Base-by-base conservation (phyloP, 2,329 filamentous ascomycete genomes). In the Alternaria ventricosa region DNA sequence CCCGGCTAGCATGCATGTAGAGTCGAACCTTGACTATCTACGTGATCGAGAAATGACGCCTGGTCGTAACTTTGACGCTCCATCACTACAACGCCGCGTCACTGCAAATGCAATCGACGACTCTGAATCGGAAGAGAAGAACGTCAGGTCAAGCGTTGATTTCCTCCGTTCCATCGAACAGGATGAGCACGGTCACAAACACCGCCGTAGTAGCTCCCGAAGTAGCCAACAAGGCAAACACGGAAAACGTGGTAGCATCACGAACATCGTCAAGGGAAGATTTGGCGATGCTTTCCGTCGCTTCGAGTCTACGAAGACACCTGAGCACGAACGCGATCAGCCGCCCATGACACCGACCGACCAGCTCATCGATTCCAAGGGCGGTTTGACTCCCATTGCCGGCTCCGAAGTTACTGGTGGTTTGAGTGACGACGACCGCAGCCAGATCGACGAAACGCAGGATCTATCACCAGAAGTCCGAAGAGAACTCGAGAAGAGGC, bases 281-380 rank as follows among this genome's bases (percentile, higher is more conserved):
- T 97, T 98, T 78, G 93, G 94, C 1, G 94, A 97, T 73, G 94
- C 95, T 4, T 97, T 98, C 82, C 93, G 95, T 75, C 88, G 92
- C 6, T 98, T 98, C 71, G 96, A 99, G 78, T 85, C 84, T 11
- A 63, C 60, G 13, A 72, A 68, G 58, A 71, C 63, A 18, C 62
- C 65, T 30, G 75, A 78, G 22, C 68, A 72, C 27, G 75, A 74
- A 30, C 75, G 70, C 23, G 64, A 71, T 15, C 69, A 77, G 44
- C 69, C 74, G 22, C 67, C 75, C 11, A 50, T 73, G 51, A 73
- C 75, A 20, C 72, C 75, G 4, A 74, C 69, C 18, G 72, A 77
- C 45, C 68, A 66, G 12, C 53, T 68, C 10, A 64, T 72, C 25
- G 71, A 75, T 51, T 59, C 70, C 22, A 74, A 71, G 20, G 65